phyloP scores from a whole-genome alignment of 352 stramenopile species.

The Globisporangium cystogenes region DNA sequence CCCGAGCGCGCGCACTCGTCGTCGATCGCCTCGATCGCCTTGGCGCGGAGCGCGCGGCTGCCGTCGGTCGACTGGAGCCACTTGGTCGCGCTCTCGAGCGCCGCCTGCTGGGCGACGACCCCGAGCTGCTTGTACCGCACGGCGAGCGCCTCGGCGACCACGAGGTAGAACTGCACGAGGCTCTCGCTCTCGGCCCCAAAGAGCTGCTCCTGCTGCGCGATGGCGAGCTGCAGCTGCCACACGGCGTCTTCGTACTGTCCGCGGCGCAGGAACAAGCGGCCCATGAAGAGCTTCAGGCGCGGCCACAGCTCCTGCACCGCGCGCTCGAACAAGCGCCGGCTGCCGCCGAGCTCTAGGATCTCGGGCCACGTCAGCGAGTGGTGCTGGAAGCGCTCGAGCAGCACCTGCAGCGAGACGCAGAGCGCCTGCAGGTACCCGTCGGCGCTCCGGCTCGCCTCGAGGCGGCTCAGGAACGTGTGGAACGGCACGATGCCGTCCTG shows the following conservation, averaged over 20 bases:
- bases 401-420: slow-evolving; percentile 18
- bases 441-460: slow-evolving; percentile 15
- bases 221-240: slow-evolving; percentile 35
- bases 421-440: slow-evolving; percentile 22
- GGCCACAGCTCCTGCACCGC: slow-evolving; percentile 25
- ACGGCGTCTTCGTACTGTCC: slow-evolving; percentile 57
- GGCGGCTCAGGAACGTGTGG: slow-evolving; percentile 24
- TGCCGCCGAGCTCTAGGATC: slow-evolving; percentile 19
- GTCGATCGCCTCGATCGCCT: slow-evolving; percentile 37
- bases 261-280: slow-evolving; percentile 40
- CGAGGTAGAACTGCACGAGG: slow-evolving; percentile 53
- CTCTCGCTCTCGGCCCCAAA: slow-evolving; percentile 15
- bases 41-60: slow-evolving; percentile 28
- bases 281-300: slow-evolving; percentile 43
- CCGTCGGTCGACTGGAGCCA: slow-evolving; percentile 55
- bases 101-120: slow-evolving; percentile 36
- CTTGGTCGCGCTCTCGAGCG: slow-evolving; percentile 31
- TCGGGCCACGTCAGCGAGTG: slow-evolving; percentile 27
- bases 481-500: slow-evolving; percentile 39
- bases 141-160: slow-evolving; percentile 40
- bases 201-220: slow-evolving; percentile 36
- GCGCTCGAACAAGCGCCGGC: slow-evolving; percentile 10
- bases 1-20: slow-evolving; percentile 7
- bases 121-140: slow-evolving; percentile 49
- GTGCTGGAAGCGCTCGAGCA: slow-evolving; percentile 8